Percentiles rank a stretch among this genome's conserved stretches.
phyloP scores from a whole-genome alignment of 2,329 filamentous ascomycete genomes.

The Albifimbria verrucaria region DNA sequence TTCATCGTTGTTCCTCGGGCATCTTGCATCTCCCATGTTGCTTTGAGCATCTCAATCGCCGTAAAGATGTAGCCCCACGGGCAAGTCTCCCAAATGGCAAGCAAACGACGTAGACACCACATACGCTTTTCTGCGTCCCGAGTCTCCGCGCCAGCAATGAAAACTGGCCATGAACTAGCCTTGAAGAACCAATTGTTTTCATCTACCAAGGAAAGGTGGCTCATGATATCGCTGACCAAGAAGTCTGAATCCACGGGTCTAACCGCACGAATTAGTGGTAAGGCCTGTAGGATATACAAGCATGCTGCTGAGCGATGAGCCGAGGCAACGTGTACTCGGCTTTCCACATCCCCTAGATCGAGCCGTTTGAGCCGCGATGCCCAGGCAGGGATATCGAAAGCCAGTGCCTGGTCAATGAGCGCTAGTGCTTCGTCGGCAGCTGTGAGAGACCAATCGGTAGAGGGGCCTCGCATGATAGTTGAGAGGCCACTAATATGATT shows the following conservation, averaged over 20 bases:
- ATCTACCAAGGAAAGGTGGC: constrained; percentile 46
- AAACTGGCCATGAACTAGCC: constrained; percentile 57
- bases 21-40: constrained; percentile 45
- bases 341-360: constrained; percentile 35
- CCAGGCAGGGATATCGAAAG: constrained; percentile 41
- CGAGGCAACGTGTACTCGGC: constrained; percentile 40
- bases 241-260: constrained; percentile 37
- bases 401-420: constrained; percentile 38
- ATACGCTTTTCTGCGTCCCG: constrained; percentile 40
- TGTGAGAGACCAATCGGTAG: constrained; percentile 25
- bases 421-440: constrained; percentile 33
- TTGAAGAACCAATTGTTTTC: constrained; percentile 52
- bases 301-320: constrained; percentile 46
- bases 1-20: constrained; percentile 13
- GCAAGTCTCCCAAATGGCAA: constrained; percentile 41
- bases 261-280: constrained; percentile 34
- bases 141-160: constrained; percentile 55
- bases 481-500: constrained; percentile 41
- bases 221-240: constrained; percentile 47
- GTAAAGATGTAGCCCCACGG: constrained; percentile 50
- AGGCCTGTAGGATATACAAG: constrained; percentile 42
- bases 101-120: constrained; percentile 49
- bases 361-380: constrained; percentile 34
- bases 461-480: constrained; percentile 36
- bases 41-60: constrained; percentile 45